A percentile compares a stretch with the other conserved stretches of the same genome.
Conservation (phyloP, 495 filamentous ascomycete species). For the Geopyxis carbonaria region DNA sequence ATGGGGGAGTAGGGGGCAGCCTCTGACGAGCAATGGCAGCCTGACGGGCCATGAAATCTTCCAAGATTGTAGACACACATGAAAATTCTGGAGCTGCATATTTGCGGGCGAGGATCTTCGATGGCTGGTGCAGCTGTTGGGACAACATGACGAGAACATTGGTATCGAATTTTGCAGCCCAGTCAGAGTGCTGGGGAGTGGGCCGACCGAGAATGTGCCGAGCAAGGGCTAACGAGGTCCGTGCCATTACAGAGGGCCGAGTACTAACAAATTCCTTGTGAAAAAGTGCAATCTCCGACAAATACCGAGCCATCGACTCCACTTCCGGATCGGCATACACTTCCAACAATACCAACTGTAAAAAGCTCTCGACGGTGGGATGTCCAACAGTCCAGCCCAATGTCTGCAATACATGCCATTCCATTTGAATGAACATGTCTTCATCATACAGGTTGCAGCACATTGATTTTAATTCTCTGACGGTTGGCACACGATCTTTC, state of each 20-base stretch:
- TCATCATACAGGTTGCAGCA: constrained; percentile 97
- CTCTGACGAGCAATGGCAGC: constrained; percentile 46
- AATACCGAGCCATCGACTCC: constrained; percentile 85
- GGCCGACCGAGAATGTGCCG: constrained; percentile 69
- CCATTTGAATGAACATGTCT: constrained; percentile 99
- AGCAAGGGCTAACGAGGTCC: constrained; percentile 69
- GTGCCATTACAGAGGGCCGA: constrained; percentile 75
- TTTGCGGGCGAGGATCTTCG: constrained; percentile 69
- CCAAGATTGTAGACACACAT: constrained; percentile 60
- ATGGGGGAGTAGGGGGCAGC: constrained; percentile 51
- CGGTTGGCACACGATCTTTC: constrained; percentile 90
- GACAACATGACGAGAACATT: constrained; percentile 65
- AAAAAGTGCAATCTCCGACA: constrained; percentile 86
- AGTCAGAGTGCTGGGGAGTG: constrained; percentile 55
- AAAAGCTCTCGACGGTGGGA: constrained; percentile 84
- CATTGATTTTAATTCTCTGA: constrained; percentile 94
- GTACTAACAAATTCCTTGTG: constrained; percentile 90
- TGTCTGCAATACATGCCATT: constrained; percentile 98
- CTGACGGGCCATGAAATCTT: constrained; percentile 73
- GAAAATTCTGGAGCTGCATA: constrained; percentile 70
- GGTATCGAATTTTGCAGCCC: constrained; percentile 66
- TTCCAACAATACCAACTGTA: constrained; percentile 58
- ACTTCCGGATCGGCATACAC: constrained; percentile 57
- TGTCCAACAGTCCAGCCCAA: constrained; percentile 90
- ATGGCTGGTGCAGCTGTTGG: constrained; percentile 73